Percentiles rank a stretch among this genome's conserved stretches.
These are phyloP conservation scores for Phaeosphaeria sp. DNA, from an alignment of 2,329 filamentous ascomycete genomes.

Conservation along the genomic window DNA sequence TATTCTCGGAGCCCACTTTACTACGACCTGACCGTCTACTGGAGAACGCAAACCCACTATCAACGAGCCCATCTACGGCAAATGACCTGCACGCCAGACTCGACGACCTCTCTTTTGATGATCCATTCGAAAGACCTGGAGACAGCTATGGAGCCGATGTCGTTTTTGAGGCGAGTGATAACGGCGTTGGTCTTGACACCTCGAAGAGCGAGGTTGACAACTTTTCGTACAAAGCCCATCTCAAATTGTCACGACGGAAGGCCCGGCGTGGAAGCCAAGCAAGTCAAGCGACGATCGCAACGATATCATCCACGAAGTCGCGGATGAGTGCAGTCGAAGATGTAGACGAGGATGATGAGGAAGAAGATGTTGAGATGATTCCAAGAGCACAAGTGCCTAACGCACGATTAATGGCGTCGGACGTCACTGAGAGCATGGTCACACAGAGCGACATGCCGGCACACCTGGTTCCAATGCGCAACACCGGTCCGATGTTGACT, in stretches of 20 bases:
- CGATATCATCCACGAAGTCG: constrained; percentile 50
- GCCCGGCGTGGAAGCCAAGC: constrained; percentile 40
- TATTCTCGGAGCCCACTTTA: constrained; percentile 8
- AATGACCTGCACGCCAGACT: constrained; percentile 21
- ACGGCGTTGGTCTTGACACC: constrained; percentile 16
- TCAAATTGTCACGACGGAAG: constrained; percentile 35
- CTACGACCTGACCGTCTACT: constrained; percentile 32
- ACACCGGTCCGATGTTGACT: constrained; percentile 49
- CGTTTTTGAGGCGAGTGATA: constrained; percentile 40
- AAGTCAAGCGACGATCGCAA: constrained; percentile 48
- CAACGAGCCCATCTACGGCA: constrained; percentile 14
- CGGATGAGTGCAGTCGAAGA: constrained; percentile 49
- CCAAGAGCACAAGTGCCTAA: constrained; percentile 39
- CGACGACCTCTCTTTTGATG: constrained; percentile 23
- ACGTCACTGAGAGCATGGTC: constrained; percentile 40
- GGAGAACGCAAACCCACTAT: constrained; percentile 21
- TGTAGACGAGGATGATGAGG: constrained; percentile 46
- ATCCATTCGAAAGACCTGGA: constrained; percentile 17
- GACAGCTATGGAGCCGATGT: constrained; percentile 29
- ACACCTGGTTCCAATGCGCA: constrained; percentile 28
- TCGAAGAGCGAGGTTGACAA: constrained; percentile 12
- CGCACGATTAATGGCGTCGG: constrained; percentile 24
- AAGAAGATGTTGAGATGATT: constrained; percentile 59
- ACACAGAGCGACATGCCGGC: constrained; percentile 45
- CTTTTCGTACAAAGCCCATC: constrained; percentile 34